phyloP scores from a whole-genome alignment of 2,329 filamentous ascomycete genomes.

The Teratosphaeria pseudoeucalypti region DNA sequence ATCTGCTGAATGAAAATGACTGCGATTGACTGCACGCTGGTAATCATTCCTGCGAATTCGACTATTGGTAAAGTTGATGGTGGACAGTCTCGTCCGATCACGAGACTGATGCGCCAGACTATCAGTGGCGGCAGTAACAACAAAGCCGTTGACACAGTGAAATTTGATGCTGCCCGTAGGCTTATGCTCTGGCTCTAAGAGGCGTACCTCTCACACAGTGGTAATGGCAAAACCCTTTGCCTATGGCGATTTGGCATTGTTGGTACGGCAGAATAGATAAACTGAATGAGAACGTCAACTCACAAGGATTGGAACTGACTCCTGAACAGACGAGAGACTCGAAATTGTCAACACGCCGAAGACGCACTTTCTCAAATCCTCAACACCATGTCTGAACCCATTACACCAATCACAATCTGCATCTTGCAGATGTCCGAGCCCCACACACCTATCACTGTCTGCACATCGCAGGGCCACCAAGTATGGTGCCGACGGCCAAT shows the following conservation, averaged over 20 bases:
- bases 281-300: not conserved
- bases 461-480: not conserved
- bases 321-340: not conserved
- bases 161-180: not conserved
- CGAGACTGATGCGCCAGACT: not conserved
- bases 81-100: not conserved
- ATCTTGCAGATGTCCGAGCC: not conserved
- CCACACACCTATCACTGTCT: not conserved
- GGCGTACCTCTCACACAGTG: not conserved
- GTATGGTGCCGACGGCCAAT: not conserved
- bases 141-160: not conserved
- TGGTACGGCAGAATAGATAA: not conserved
- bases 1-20: not conserved
- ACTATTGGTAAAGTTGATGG: not conserved
- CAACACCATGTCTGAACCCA: not conserved
- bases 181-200: not conserved
- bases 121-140: not conserved
- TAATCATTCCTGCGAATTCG: not conserved
- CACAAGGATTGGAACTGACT: not conserved
- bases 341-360: not conserved
- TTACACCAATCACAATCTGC: not conserved
- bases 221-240: not conserved
- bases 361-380: not conserved
- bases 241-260: not conserved
- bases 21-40: not conserved